Base-by-base conservation (phyloP, 176 grass and related monocot species). In the Aechmea fasciata region DNA sequence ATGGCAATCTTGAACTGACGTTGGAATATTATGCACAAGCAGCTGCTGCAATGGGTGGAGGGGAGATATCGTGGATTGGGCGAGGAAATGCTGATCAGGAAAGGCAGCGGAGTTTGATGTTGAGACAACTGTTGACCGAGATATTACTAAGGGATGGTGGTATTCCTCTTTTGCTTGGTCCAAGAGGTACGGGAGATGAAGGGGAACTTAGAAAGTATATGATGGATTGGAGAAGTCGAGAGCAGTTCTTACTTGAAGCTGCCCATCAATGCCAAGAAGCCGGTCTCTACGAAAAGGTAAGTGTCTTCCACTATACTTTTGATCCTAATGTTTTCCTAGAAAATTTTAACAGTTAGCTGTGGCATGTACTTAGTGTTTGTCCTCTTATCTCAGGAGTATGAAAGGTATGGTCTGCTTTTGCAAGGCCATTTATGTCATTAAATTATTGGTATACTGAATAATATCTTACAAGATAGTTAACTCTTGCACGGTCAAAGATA, bases 1-100 rank as follows among this genome's bases (percentile, higher is more conserved):
- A 84, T 85, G 89, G 84, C 70, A 90, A 84, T 73, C 78, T 99
- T 85, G 82, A 88, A 83, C 75, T 93, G 68, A 84, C 94, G 65
- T 75, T 99, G 68, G 82, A 90, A 57, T 93, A 99, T 79, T 99
- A 99, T 85, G 87, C 79, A 62, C 90, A 99, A 71, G 84, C 94
- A 69, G 90, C 94, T 65, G 78, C 90, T 52, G 84, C 87, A 57
- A 88, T 99, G 82, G 94, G 94, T 75, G 94, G 89, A 73, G 94
- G 94, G 47, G 84, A 93, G 75, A 57, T 75, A 69, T 85, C 89
- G 61, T 99, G 86, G 84, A 87, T 75, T 72, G 94, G 77, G 54
- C 70, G 51, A 51, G 81, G 84, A 29, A 88, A 64, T 48, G 55
- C 77, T 53, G 90, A 99, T 77, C 87, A 90, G 83, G 87, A 90